Percentiles rank a stretch among this genome's conserved stretches.
Conservation (phyloP, 2,329 filamentous ascomycete species). For the Chrysoporthe cubensis region DNA sequence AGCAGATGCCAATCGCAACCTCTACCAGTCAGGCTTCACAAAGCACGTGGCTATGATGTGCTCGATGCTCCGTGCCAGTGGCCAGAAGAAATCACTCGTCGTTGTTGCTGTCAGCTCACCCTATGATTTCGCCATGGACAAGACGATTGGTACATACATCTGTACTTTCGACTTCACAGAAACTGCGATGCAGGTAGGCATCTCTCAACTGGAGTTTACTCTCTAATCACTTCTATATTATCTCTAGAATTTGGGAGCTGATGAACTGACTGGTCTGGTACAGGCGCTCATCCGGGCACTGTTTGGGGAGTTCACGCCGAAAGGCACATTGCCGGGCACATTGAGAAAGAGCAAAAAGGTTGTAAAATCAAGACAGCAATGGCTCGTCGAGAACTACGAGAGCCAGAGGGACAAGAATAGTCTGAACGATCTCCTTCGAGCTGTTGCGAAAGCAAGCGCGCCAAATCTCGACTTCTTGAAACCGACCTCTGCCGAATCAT, state of each 20-base stretch:
- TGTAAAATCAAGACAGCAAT: constrained; percentile 88
- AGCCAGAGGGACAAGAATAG: constrained; percentile 74
- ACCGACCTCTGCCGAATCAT: constrained; percentile 72
- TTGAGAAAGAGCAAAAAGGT: constrained; percentile 86
- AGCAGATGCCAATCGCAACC: constrained; percentile 89
- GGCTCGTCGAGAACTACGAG: constrained; percentile 90
- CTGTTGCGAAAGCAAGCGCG: constrained; percentile 68
- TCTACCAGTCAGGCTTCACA: constrained; percentile 93
- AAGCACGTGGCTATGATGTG: constrained; percentile 98
- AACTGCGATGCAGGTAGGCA: constrained; percentile 70
- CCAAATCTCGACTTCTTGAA: constrained; percentile 72
- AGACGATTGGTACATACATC: constrained; percentile 86
- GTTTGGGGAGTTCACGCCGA: constrained; percentile 72
- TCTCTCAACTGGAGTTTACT: background rate
- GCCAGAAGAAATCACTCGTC: constrained; percentile 85
- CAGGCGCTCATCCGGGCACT: constrained; percentile 77
- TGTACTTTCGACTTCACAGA: constrained; percentile 98
- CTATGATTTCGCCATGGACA: constrained; percentile 95
- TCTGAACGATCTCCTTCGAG: constrained; percentile 74
- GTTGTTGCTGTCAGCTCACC: constrained; percentile 94
- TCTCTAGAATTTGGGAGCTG: background rate
- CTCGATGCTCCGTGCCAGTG: constrained; percentile 74
- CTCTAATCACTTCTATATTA: background rate
- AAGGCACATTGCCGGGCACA: constrained; percentile 69
- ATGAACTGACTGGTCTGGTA: background rate